These are phyloP conservation scores for Chrysopogon serrulatus DNA, from an alignment of 176 grass and related monocot species.

Conservation along the genomic window DNA sequence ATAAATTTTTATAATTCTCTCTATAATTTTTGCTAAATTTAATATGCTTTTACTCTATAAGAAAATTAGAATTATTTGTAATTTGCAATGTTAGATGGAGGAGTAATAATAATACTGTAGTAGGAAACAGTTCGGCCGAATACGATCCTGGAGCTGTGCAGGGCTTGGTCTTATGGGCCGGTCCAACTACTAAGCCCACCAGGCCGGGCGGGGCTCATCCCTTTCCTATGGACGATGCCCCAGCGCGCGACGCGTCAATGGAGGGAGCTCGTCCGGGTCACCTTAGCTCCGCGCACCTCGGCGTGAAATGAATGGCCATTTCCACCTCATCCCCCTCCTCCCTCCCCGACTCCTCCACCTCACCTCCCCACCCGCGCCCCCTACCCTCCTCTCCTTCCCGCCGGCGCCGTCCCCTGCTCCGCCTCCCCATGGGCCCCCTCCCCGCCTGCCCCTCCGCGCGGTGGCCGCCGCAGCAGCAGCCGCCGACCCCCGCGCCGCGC, in stretches of 20 bases:
- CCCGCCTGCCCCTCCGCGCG: background rate
- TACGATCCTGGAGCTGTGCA: background rate
- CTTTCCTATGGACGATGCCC: background rate
- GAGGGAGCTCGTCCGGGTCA: background rate
- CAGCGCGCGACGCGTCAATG: background rate
- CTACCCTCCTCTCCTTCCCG: constrained; percentile 12
- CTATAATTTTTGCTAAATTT: too few relatives aligned
- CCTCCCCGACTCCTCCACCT: background rate
- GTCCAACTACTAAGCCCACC: background rate
- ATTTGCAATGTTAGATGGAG: too few relatives aligned
- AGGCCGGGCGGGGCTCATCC: background rate
- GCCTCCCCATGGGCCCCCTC: background rate
- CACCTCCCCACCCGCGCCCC: background rate
- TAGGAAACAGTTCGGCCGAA: background rate
- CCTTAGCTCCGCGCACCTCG: background rate
- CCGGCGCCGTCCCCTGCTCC: background rate
- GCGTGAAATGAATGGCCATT: constrained; percentile 50
- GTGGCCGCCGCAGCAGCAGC: background rate
- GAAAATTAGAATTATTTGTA: too few relatives aligned
- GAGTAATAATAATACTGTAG: too few relatives aligned
- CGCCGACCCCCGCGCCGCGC: constrained; percentile 43
- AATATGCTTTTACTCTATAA: too few relatives aligned
- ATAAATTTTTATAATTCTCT: too few relatives aligned
- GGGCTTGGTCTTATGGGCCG: background rate
- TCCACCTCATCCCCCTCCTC: constrained; percentile 36